phyloP scores from a whole-genome alignment of 2,329 filamentous ascomycete genomes.

The Fusarium camptoceras region DNA sequence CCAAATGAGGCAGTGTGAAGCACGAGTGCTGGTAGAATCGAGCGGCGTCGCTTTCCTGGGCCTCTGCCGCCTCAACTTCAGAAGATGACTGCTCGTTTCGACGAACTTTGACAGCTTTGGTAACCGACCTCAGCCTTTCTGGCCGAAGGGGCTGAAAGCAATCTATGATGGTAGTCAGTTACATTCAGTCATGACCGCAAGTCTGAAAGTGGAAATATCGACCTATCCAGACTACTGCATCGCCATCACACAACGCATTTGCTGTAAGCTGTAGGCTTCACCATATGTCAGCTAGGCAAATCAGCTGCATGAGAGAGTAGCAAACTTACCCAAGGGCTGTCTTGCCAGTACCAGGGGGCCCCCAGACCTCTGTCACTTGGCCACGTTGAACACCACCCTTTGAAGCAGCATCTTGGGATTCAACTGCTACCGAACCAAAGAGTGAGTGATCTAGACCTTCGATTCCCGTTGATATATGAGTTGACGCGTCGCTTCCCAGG shows the following conservation, averaged over 20 bases:
- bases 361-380: conserved; percentile 88
- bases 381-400: conserved; percentile 76
- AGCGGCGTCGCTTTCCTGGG: conserved; percentile 39
- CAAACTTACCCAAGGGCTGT: conserved; percentile 78
- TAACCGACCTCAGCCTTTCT: conserved; percentile 46
- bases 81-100: conserved; percentile 9
- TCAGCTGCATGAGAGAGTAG: conserved; percentile 19
- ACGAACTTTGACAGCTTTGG: conserved; percentile 35
- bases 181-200: background rate
- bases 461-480: conserved; percentile 68
- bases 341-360: conserved; percentile 87
- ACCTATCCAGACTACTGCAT: conserved; percentile 86
- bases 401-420: conserved; percentile 23
- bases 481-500: conserved; percentile 62
- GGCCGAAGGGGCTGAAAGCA: conserved; percentile 58
- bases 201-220: conserved; percentile 51
- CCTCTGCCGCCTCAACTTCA: conserved; percentile 18
- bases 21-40: conserved; percentile 64
- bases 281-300: conserved; percentile 24
- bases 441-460: conserved; percentile 63
- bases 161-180: conserved; percentile 50
- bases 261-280: conserved; percentile 76
- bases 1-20: conserved; percentile 74
- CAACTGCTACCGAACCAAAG: conserved; percentile 18
- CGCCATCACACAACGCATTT: conserved; percentile 69